Conservation (phyloP, 495 filamentous ascomycete species). For the Antarctomyces pellizariae region DNA sequence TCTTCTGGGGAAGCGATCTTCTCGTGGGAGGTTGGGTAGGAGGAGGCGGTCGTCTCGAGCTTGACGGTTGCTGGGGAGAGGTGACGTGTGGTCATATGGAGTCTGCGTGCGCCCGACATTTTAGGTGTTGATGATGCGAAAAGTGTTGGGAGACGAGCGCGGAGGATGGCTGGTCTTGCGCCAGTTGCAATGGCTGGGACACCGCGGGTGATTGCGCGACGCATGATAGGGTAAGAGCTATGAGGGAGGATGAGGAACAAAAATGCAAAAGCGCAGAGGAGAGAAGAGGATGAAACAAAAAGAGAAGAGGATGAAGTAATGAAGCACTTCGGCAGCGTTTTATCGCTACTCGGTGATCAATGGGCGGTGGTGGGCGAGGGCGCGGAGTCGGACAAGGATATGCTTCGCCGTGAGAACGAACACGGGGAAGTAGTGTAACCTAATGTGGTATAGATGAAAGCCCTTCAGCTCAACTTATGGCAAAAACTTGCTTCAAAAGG, state of each 20-base stretch:
- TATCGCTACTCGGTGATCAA: too few relatives aligned
- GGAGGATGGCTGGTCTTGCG: too few relatives aligned
- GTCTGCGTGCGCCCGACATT: slow-evolving; percentile 10
- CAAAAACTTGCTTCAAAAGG: too few relatives aligned
- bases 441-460: too few relatives aligned
- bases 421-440: too few relatives aligned
- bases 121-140: neutral
- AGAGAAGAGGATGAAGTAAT: too few relatives aligned
- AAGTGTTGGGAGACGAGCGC: slow-evolving; percentile 4
- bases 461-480: too few relatives aligned
- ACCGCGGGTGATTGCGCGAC: slow-evolving; percentile 7
- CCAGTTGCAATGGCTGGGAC: slow-evolving; percentile 7
- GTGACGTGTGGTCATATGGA: slow-evolving; percentile 39
- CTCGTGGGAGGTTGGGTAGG: slow-evolving; percentile 65
- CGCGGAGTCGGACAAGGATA: too few relatives aligned
- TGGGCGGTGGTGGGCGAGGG: too few relatives aligned
- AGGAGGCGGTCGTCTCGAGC: slow-evolving; percentile 34
- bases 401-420: too few relatives aligned
- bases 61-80: slow-evolving; percentile 26
- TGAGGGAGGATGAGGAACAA: neutral
- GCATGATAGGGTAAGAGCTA: slow-evolving; percentile 3
- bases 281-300: too few relatives aligned
- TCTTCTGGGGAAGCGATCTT: slow-evolving; percentile 49
- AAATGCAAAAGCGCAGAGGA: neutral
- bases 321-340: too few relatives aligned